Percentiles rank a stretch among this genome's conserved stretches.
phyloP scores from a whole-genome alignment of 176 grass and related monocot genomes.

The Hsuehochloa calcarea region DNA sequence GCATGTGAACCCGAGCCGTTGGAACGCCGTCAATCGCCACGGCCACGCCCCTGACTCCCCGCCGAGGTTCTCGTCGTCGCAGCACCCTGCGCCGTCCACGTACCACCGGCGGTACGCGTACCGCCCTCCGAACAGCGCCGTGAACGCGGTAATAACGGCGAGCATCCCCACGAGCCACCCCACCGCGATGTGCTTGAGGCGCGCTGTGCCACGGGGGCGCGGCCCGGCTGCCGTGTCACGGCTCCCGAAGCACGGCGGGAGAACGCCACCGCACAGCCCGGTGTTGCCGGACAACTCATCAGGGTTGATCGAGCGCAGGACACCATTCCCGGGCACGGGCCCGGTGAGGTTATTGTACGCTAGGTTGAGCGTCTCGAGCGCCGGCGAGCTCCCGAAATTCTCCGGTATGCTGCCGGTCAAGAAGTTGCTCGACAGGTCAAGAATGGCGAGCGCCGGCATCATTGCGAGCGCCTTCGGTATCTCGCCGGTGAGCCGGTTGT shows the following conservation, averaged over 20 bases:
- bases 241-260: slow-evolving; percentile 51
- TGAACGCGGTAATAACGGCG: slow-evolving; percentile 31
- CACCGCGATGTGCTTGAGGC: slow-evolving; percentile 42
- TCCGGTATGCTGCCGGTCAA: slow-evolving; percentile 71
- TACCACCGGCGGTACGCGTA: slow-evolving; percentile 73
- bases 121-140: slow-evolving; percentile 48
- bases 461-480: slow-evolving; percentile 69
- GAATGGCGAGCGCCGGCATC: slow-evolving; percentile 87
- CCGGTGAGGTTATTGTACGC: slow-evolving; percentile 85
- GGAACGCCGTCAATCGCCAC: slow-evolving; percentile 85
- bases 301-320: slow-evolving; percentile 80
- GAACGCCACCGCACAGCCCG: slow-evolving; percentile 77
- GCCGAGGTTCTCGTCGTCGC: slow-evolving; percentile 29
- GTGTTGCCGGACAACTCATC: slow-evolving; percentile 77
- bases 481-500: slow-evolving; percentile 58
- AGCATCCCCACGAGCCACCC: slow-evolving; percentile 64
- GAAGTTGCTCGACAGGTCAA: slow-evolving; percentile 80
- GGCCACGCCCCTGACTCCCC: slow-evolving; percentile 47
- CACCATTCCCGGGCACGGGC: slow-evolving; percentile 61
- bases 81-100: slow-evolving; percentile 35
- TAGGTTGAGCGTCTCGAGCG: slow-evolving; percentile 84
- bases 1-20: slow-evolving; percentile 72
- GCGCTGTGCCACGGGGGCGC: slow-evolving; percentile 30
- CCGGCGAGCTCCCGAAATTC: slow-evolving; percentile 90
- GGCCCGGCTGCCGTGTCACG: slow-evolving; percentile 8